These are phyloP conservation scores for Euphorbia tirucalli DNA, from an alignment of 345 rosid genomes.

Conservation along the genomic window DNA sequence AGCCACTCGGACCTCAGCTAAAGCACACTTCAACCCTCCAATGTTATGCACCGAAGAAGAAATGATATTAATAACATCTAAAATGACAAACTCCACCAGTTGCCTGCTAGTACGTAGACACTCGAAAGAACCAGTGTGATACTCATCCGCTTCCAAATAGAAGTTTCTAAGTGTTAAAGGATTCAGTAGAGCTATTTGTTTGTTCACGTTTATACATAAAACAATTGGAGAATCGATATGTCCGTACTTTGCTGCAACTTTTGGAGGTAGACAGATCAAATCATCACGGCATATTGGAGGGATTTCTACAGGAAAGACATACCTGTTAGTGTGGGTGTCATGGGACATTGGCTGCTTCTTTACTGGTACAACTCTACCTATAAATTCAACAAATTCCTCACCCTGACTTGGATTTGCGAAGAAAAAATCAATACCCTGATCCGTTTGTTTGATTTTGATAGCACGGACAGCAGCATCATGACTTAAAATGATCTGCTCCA, in stretches of 20 bases:
- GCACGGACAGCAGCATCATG: slow-evolving; percentile 52
- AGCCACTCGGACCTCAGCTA: slow-evolving; percentile 37
- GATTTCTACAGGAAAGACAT: slow-evolving; percentile 51
- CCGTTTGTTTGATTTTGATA: slow-evolving; percentile 50
- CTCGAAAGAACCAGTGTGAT: slow-evolving; percentile 42
- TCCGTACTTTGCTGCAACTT: slow-evolving; percentile 28
- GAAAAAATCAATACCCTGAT: slow-evolving; percentile 63
- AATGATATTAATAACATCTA: slow-evolving; percentile 42
- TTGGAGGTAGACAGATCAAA: slow-evolving; percentile 33
- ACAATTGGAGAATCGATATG: not conserved
- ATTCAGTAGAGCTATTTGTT: slow-evolving; percentile 49
- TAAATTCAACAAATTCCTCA: slow-evolving; percentile 45
- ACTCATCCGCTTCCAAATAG: slow-evolving; percentile 51
- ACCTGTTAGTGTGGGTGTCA: slow-evolving; percentile 39
- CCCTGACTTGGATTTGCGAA: slow-evolving; percentile 57
- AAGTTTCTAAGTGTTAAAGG: slow-evolving; percentile 50
- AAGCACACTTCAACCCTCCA: slow-evolving; percentile 26
- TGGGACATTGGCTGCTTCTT: slow-evolving; percentile 51
- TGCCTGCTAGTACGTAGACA: slow-evolving; percentile 51
- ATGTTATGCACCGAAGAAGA: slow-evolving; percentile 31
- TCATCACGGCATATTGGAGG: slow-evolving; percentile 39
- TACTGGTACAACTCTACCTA: slow-evolving; percentile 48
- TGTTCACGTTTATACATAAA: slow-evolving; percentile 49
- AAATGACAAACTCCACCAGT: slow-evolving; percentile 56
- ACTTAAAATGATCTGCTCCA: slow-evolving; percentile 21